Evolutionary conservation across 2,329 filamentous ascomycete genomes (phyloP).

Genomic region (Fusarium papillatum): DNA sequence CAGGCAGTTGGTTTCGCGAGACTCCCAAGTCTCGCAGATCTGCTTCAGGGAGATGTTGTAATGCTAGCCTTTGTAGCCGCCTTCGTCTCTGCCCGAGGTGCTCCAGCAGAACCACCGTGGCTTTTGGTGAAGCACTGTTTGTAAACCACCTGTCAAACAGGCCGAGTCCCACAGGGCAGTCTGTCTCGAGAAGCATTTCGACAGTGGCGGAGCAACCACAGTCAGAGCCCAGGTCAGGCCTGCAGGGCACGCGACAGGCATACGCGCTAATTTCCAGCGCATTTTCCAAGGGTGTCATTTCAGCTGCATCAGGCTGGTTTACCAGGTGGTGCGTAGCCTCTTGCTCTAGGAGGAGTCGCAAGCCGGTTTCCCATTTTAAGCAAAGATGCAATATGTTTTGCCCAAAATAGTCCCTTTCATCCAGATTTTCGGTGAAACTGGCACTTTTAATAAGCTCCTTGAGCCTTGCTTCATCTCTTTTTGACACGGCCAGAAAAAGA

Average conservation of each 20-base stretch:
- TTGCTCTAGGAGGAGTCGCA: background rate
- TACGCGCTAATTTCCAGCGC: accelerated
- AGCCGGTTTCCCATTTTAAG: background rate
- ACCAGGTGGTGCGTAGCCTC: background rate
- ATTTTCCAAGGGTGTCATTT: background rate
- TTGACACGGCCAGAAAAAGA: background rate
- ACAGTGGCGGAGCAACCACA: background rate
- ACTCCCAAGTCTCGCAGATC: background rate
- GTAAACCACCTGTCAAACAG: background rate
- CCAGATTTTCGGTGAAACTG: background rate
- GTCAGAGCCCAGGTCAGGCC: background rate
- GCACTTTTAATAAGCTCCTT: background rate
- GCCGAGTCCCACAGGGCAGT: background rate
- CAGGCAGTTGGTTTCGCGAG: background rate
- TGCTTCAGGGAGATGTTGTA: background rate
- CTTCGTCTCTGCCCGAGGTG: background rate
- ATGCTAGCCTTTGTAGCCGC: background rate
- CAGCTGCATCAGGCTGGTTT: background rate
- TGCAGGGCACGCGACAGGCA: accelerated
- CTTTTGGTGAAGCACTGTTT: background rate
- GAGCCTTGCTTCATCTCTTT: background rate
- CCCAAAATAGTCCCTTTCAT: background rate
- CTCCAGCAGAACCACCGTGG: background rate
- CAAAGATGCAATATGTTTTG: background rate
- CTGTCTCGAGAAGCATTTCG: background rate